Evolutionary conservation across 768 basidiomycete species (phyloP).

Genomic region (Lentinula detonsa): DNA sequence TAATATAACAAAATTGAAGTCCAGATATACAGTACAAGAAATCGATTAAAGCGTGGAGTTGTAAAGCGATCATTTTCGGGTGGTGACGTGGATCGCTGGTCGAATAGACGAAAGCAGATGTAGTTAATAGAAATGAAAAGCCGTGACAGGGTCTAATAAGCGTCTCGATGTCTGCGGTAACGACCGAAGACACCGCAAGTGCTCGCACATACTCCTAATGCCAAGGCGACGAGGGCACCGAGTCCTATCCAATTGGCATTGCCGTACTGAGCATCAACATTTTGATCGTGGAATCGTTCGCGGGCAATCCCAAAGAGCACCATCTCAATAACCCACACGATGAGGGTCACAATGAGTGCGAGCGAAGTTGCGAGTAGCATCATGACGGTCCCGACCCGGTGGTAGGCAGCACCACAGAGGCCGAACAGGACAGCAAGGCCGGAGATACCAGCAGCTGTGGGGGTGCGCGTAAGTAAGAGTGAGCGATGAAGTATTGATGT

Average conservation of each 20-base stretch:
- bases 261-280: constrained; percentile 52
- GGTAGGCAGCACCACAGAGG: constrained; percentile 56
- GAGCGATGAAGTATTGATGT: constrained; percentile 1
- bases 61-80: no score
- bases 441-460: constrained; percentile 54
- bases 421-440: constrained; percentile 65
- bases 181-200: constrained; percentile 63
- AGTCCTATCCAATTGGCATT: constrained; percentile 83
- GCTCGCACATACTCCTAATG: constrained; percentile 57
- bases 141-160: neutral
- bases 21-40: neutral
- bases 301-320: constrained; percentile 71
- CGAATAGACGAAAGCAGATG: no score
- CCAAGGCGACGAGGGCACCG: constrained; percentile 61
- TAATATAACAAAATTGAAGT: neutral
- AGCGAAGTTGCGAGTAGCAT: constrained; percentile 68
- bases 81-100: no score
- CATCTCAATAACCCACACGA: constrained; percentile 77
- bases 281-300: constrained; percentile 44
- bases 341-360: constrained; percentile 58
- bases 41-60: no score
- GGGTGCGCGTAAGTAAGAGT: neutral
- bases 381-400: constrained; percentile 67
- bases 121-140: no score
- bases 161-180: constrained; percentile 36